Percentiles rank a stretch among this genome's conserved stretches.
These are phyloP conservation scores for Leccinum imitatum DNA, from an alignment of 768 basidiomycete genomes.

Conservation along the genomic window DNA sequence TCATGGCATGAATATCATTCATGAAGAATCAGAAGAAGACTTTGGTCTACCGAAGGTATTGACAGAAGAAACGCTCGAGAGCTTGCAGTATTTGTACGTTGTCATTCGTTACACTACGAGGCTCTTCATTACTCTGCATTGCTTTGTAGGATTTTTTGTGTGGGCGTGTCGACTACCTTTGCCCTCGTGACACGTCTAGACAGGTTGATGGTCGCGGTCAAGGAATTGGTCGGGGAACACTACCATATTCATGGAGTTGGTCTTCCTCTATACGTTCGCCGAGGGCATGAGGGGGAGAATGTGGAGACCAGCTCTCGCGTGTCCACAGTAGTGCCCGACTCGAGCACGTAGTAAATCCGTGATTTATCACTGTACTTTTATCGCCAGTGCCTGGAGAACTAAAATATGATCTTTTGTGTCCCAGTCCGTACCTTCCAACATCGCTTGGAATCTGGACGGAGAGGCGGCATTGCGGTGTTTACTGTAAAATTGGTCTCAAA, in stretches of 20 bases:
- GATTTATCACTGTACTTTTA: neutral
- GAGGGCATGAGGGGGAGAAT: constrained; percentile 15
- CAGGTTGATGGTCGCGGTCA: constrained; percentile 74
- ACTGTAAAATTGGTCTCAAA: too few relatives aligned
- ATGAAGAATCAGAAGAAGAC: constrained; percentile 70
- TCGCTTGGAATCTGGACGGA: too few relatives aligned
- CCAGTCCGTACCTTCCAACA: too few relatives aligned
- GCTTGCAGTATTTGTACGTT: constrained; percentile 77
- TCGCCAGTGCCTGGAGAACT: neutral
- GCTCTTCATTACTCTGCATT: neutral
- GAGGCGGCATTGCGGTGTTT: too few relatives aligned
- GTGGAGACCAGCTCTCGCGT: constrained; percentile 32
- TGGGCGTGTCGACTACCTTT: constrained; percentile 69
- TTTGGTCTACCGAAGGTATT: constrained; percentile 70
- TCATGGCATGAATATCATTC: constrained; percentile 65
- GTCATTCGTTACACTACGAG: neutral
- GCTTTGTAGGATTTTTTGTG: constrained; percentile 57
- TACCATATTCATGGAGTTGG: constrained; percentile 80
- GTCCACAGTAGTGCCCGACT: neutral
- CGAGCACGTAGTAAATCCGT: neutral
- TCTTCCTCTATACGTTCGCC: constrained; percentile 22
- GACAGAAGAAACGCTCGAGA: constrained; percentile 69
- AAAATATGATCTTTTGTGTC: too few relatives aligned
- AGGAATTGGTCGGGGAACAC: constrained; percentile 85
- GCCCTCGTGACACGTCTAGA: constrained; percentile 73